phyloP scores from a whole-genome alignment of 1,284 basidiomycete species.

The Austroboletus niveus region DNA sequence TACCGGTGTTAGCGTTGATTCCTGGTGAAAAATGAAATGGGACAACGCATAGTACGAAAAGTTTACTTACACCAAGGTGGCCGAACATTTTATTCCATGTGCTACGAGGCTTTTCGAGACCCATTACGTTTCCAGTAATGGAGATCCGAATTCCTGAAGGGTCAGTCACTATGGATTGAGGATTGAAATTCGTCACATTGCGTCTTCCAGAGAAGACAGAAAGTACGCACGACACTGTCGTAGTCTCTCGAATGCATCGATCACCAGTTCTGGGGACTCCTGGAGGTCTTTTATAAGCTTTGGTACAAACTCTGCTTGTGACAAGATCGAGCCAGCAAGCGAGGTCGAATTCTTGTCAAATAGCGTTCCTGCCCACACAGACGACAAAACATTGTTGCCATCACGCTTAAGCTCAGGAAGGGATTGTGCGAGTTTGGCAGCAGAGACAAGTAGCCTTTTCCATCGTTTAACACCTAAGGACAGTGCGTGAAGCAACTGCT shows the following conservation, averaged over 20 bases:
- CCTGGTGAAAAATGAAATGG: conserved; percentile 35
- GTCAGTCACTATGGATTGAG: conserved; percentile 57
- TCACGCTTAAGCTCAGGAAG: conserved; percentile 94
- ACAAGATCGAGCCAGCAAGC: conserved; percentile 69
- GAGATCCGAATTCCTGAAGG: conserved; percentile 84
- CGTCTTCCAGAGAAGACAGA: not conserved
- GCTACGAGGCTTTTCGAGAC: conserved; percentile 69
- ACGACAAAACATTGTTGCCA: conserved; percentile 77
- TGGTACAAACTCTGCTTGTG: conserved; percentile 80
- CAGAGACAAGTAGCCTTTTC: conserved; percentile 75
- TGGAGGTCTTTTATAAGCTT: conserved; percentile 73
- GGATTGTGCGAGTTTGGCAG: conserved; percentile 89
- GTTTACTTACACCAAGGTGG: conserved; percentile 45
- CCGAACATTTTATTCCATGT: conserved; percentile 73
- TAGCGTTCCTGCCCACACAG: conserved; percentile 69
- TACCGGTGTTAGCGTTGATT: conserved; percentile 62
- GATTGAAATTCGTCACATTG: conserved; percentile 3
- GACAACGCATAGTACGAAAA: not conserved
- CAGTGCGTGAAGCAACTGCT: conserved; percentile 14
- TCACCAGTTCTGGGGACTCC: conserved; percentile 69
- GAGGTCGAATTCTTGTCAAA: conserved; percentile 76
- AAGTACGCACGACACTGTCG: conserved; percentile 59
- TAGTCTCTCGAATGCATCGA: conserved; percentile 74
- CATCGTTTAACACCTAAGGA: conserved; percentile 8
- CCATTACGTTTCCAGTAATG: conserved; percentile 83